These are phyloP conservation scores for Boletus subparvulus DNA, from an alignment of 768 basidiomycete species.

Conservation along the genomic window DNA sequence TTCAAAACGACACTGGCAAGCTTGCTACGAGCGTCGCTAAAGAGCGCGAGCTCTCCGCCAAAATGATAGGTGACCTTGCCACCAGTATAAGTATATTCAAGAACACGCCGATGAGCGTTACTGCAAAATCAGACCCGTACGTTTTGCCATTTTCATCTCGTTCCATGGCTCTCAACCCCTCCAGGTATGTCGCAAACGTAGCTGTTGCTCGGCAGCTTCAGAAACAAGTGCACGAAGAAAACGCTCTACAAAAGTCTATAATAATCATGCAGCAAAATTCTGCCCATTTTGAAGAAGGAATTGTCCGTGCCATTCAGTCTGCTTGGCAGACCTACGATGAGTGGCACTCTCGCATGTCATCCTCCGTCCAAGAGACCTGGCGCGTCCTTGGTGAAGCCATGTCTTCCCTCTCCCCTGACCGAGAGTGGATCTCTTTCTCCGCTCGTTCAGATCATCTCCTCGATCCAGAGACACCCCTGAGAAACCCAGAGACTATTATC, in stretches of 20 bases:
- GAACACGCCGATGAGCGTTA: constrained; percentile 89
- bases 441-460: constrained; percentile 92
- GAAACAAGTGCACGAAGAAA: constrained; percentile 96
- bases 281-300: constrained; percentile 95
- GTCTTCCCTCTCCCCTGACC: constrained; percentile 76
- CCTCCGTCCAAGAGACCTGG: constrained; percentile 74
- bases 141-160: not conserved
- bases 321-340: constrained; percentile 98
- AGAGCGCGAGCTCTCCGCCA: constrained; percentile 83
- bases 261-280: constrained; percentile 98
- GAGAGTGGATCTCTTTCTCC: constrained; percentile 95
- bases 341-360: constrained; percentile 81
- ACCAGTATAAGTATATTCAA: constrained; percentile 88
- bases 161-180: not conserved
- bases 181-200: constrained; percentile 65
- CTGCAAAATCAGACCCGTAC: constrained; percentile 42
- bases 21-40: constrained; percentile 88
- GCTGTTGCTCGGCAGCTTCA: constrained; percentile 77
- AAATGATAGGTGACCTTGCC: constrained; percentile 82
- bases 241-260: constrained; percentile 94
- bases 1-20: constrained; percentile 95
- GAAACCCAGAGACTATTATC: constrained; percentile 70
- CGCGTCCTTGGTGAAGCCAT: constrained; percentile 68
- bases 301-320: constrained; percentile 92
- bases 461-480: constrained; percentile 93